Conservation (phyloP, 148 eudicot genomes). For the Chenopodium quinoa region DNA sequence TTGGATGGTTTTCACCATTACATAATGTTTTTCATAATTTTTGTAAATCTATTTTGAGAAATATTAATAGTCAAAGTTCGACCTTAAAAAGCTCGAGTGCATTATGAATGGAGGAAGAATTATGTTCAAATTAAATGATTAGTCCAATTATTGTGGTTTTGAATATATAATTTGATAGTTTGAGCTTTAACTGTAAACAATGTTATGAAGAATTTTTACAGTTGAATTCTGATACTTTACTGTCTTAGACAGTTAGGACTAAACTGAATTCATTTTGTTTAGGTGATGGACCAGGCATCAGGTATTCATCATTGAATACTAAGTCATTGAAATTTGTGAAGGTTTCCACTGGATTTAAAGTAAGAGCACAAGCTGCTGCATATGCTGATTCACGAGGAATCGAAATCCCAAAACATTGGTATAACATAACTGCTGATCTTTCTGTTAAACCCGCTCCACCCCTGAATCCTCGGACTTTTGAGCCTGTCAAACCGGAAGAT, state of each 20-base stretch:
- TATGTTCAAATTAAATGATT: background rate
- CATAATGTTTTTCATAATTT: too few relatives aligned
- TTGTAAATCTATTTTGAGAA: too few relatives aligned
- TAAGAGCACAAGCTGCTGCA: constrained; percentile 36
- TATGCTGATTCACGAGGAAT: constrained; percentile 32
- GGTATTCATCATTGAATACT: constrained; percentile 17
- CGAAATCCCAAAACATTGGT: constrained; percentile 80
- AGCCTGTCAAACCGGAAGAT: constrained; percentile 76
- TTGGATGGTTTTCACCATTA: too few relatives aligned
- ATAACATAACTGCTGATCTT: constrained; percentile 79
- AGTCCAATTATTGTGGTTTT: background rate
- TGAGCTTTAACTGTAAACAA: background rate
- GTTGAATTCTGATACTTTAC: background rate
- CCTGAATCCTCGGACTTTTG: constrained; percentile 71
- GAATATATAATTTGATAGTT: background rate
- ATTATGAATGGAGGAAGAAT: background rate
- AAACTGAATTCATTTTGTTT: background rate
- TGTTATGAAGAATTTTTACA: background rate
- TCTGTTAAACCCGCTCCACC: constrained; percentile 86
- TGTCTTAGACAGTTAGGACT: background rate
- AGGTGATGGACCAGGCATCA: constrained; percentile 19
- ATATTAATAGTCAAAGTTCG: too few relatives aligned
- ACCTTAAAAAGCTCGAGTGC: too few relatives aligned
- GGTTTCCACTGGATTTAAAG: constrained; percentile 32
- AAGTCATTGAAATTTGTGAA: constrained; percentile 35